phyloP scores from a whole-genome alignment of 176 grass and related monocot genomes.

The Neostapfia colusana region DNA sequence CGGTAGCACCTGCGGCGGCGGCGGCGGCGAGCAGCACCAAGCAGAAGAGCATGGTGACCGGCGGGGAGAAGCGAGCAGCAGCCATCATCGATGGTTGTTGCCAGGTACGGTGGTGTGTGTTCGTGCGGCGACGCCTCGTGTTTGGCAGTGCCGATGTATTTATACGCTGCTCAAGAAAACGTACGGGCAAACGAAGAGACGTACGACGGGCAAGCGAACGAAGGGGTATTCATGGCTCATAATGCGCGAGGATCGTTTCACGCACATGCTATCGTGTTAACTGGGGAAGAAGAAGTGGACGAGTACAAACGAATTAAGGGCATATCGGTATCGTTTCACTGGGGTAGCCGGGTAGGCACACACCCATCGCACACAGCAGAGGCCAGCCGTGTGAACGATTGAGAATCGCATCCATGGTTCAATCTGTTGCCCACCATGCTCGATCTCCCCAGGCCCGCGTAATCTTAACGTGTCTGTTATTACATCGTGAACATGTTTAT shows the following conservation, averaged over 20 bases:
- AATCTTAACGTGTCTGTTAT: no score
- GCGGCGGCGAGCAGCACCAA: neutral
- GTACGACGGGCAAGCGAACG: neutral
- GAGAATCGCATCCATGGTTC: no score
- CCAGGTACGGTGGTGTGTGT: neutral
- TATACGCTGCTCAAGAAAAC: constrained; percentile 21
- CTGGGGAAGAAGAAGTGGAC: no score
- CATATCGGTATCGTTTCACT: neutral
- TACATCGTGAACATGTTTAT: no score
- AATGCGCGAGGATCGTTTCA: no score
- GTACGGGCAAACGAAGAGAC: neutral
- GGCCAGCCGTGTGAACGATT: no score
- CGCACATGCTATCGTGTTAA: no score
- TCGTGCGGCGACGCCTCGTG: neutral
- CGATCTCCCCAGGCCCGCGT: no score
- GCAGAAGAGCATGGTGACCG: neutral
- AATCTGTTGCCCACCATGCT: no score
- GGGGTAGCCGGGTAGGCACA: neutral
- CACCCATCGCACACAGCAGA: no score
- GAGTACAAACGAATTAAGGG: no score
- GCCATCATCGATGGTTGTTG: constrained; percentile 19
- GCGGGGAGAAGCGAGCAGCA: constrained; percentile 12
- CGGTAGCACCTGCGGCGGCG: neutral
- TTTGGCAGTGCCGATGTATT: constrained; percentile 23
- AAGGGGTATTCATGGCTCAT: neutral